phyloP scores from a whole-genome alignment of 441 rosid species.

The Pelargonium myrrhifolium region DNA sequence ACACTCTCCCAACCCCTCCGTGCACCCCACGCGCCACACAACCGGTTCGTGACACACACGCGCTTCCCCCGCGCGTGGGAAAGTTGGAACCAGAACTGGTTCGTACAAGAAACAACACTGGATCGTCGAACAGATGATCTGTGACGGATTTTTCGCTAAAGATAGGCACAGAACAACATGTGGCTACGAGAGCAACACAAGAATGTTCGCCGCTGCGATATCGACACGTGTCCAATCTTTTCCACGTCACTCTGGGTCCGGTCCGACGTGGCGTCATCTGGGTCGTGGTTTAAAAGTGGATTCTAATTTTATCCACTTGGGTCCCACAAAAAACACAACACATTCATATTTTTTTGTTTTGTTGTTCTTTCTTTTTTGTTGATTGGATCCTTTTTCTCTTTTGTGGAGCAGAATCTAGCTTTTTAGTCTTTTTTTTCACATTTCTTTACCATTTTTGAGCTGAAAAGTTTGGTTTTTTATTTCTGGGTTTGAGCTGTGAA shows the following conservation, averaged over 20 bases:
- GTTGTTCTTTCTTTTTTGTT: not conserved
- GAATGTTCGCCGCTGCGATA: not conserved
- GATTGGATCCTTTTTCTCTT: not conserved
- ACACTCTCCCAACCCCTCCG: not conserved
- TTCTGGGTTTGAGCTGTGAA: not conserved
- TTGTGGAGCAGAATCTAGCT: conserved; percentile 1
- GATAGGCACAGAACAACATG: conserved; percentile 4
- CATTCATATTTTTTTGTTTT: too few relatives aligned
- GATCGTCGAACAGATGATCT: not conserved
- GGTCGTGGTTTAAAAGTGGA: not conserved
- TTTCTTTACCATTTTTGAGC: not conserved
- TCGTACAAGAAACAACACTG: not conserved
- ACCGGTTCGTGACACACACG: not conserved
- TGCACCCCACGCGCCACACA: not conserved
- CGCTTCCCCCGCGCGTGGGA: not conserved
- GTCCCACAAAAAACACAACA: not conserved
- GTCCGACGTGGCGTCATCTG: conserved; percentile 1
- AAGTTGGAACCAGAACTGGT: not conserved
- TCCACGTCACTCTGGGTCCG: not conserved
- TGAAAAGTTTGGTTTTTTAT: not conserved
- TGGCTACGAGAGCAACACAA: not conserved
- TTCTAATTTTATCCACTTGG: conserved; percentile 2
- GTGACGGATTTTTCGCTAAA: not conserved
- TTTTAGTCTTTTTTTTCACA: not conserved
- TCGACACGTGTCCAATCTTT: not conserved